phyloP scores from a whole-genome alignment of 2,329 filamentous ascomycete genomes.

The Dryadomyces quercus-mongolicae region DNA sequence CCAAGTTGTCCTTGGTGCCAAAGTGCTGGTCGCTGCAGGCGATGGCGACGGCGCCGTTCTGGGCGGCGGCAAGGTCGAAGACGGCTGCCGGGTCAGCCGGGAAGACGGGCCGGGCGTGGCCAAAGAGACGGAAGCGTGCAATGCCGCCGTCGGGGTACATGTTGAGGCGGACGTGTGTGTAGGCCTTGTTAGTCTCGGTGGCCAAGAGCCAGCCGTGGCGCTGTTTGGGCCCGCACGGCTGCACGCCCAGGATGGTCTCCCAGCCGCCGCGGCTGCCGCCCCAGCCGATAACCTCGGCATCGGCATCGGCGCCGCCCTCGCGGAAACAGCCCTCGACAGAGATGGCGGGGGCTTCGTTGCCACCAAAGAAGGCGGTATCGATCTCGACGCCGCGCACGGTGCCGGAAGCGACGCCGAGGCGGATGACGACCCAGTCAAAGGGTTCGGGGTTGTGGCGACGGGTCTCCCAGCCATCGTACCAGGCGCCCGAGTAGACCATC shows the following conservation, averaged over 20 bases:
- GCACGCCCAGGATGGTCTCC: constrained; percentile 57
- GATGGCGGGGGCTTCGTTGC: constrained; percentile 70
- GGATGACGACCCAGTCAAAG: constrained; percentile 56
- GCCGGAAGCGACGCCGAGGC: constrained; percentile 57
- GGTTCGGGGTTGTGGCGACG: constrained; percentile 50
- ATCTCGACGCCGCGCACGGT: constrained; percentile 64
- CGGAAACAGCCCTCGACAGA: constrained; percentile 67
- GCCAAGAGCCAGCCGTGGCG: constrained; percentile 62
- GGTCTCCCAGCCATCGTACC: constrained; percentile 63
- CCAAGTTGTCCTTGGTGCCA: constrained; percentile 46
- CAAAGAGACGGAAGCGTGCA: constrained; percentile 66
- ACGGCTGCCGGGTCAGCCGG: constrained; percentile 51
- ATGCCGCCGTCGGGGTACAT: constrained; percentile 85
- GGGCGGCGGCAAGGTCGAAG: constrained; percentile 65
- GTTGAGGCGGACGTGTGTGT: constrained; percentile 68
- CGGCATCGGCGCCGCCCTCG: constrained; percentile 32
- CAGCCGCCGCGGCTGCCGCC: constrained; percentile 47
- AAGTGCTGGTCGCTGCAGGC: constrained; percentile 77
- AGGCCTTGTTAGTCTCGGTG: constrained; percentile 48
- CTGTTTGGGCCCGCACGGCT: constrained; percentile 63
- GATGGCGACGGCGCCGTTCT: constrained; percentile 66
- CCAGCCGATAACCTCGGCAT: constrained; percentile 46
- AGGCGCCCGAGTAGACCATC: constrained; percentile 57
- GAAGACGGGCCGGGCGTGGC: constrained; percentile 64
- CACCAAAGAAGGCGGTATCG: constrained; percentile 71